Conservation (phyloP, 2,329 filamentous ascomycete species). For the Elsinoe arachidis region DNA sequence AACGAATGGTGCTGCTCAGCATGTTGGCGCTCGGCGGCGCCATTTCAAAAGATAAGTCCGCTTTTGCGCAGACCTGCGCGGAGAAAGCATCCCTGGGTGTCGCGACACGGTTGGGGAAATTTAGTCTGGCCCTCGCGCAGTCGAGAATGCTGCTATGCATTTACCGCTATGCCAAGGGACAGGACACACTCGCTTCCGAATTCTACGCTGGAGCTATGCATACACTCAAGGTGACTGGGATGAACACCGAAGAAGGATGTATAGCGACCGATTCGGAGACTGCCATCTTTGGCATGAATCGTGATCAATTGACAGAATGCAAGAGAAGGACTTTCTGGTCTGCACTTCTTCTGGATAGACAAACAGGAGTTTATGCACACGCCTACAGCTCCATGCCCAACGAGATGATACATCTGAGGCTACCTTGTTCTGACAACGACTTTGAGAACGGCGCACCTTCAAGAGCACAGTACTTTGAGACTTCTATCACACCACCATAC, state of each 20-base stretch:
- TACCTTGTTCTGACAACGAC: conserved; percentile 52
- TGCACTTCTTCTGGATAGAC: conserved; percentile 57
- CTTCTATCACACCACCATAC: not conserved
- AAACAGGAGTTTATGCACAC: conserved; percentile 49
- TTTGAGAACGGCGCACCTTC: conserved; percentile 55
- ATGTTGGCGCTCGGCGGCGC: conserved; percentile 50
- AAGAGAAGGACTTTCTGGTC: conserved; percentile 65
- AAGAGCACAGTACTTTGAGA: conserved; percentile 49
- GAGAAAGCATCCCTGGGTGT: conserved; percentile 51
- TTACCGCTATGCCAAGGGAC: conserved; percentile 55
- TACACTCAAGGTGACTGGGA: conserved; percentile 49
- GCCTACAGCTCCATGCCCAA: conserved; percentile 48
- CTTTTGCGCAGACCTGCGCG: conserved; percentile 39
- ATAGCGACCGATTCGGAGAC: conserved; percentile 15
- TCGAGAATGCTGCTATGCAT: conserved; percentile 57
- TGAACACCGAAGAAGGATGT: conserved; percentile 53
- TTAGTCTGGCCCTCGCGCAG: conserved; percentile 58
- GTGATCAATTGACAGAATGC: conserved; percentile 50
- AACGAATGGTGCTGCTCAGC: conserved; percentile 53
- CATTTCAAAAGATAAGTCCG: conserved; percentile 42
- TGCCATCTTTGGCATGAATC: conserved; percentile 22
- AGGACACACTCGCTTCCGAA: conserved; percentile 54
- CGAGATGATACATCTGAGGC: conserved; percentile 57
- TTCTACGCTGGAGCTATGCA: conserved; percentile 55
- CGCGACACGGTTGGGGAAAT: conserved; percentile 41